Percentiles rank a stretch among this genome's conserved stretches.
Evolutionary conservation across 2,329 filamentous ascomycete genomes (phyloP).

Genomic region (Sporothrix pseudoabietina): DNA sequence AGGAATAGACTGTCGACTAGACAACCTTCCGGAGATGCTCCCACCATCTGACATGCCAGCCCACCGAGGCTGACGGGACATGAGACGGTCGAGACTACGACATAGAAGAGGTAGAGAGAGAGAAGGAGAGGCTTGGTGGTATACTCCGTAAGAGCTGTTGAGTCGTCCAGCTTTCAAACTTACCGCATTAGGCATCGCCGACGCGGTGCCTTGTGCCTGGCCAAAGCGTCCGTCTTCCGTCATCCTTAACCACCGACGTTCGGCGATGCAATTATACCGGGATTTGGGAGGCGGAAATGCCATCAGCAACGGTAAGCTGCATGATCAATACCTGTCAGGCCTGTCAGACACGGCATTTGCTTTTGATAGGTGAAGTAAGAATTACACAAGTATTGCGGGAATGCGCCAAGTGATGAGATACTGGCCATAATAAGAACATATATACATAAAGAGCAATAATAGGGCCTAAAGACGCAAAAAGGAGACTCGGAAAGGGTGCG

Average conservation of each 20-base stretch:
- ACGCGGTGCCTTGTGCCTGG: neutral
- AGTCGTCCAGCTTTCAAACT: neutral
- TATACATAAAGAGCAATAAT: neutral
- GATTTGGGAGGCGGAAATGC: neutral
- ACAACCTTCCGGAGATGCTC: neutral
- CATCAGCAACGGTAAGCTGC: neutral
- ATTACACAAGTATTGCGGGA: neutral
- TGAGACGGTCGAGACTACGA: neutral
- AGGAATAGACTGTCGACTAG: no score
- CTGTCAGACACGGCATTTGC: neutral
- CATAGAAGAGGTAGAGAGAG: no score
- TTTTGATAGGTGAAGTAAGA: neutral
- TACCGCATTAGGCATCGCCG: constrained; percentile 15
- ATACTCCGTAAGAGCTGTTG: neutral
- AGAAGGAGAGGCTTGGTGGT: neutral
- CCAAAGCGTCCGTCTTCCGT: neutral
- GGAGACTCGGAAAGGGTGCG: neutral
- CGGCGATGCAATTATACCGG: neutral
- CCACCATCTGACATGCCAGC: constrained; percentile 4
- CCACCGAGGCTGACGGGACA: neutral
- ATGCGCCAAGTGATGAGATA: no score
- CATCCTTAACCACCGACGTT: neutral
- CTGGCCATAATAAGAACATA: neutral
- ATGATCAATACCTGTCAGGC: neutral
- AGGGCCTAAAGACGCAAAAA: neutral